phyloP scores from a whole-genome alignment of 208 protist species.

The Crithidia acanthocephali region DNA sequence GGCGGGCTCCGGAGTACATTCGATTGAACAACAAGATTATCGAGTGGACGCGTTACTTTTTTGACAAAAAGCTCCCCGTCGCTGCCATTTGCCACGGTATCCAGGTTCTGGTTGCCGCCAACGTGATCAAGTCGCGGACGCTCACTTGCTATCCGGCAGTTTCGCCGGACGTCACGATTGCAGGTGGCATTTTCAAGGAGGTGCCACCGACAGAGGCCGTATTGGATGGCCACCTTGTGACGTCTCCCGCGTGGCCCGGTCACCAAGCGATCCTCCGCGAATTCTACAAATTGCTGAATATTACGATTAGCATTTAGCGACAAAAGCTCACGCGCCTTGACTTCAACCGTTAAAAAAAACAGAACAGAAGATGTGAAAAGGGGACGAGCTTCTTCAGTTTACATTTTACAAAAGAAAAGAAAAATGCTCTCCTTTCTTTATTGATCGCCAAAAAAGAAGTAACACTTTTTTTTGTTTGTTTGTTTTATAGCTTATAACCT shows the following conservation, averaged over 20 bases:
- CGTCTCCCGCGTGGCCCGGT: slow-evolving; percentile 37
- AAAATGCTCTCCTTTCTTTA: too few relatives aligned
- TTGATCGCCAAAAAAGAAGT: too few relatives aligned
- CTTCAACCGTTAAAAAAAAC: too few relatives aligned
- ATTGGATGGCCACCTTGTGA: slow-evolving; percentile 39
- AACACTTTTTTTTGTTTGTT: too few relatives aligned
- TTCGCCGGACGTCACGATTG: slow-evolving; percentile 30
- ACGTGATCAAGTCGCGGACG: slow-evolving; percentile 30
- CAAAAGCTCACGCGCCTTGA: too few relatives aligned
- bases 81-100: slow-evolving; percentile 43
- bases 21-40: slow-evolving; percentile 37
- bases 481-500: too few relatives aligned
- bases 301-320: slow-evolving; percentile 23
- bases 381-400: too few relatives aligned
- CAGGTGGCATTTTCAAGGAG: slow-evolving; percentile 36
- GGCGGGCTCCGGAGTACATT: slow-evolving; percentile 41
- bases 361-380: too few relatives aligned
- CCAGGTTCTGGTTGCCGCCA: slow-evolving; percentile 37
- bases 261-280: slow-evolving; percentile 31
- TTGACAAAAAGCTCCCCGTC: slow-evolving; percentile 41
- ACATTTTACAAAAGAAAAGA: too few relatives aligned
- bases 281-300: slow-evolving; percentile 35
- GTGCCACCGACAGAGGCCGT: slow-evolving; percentile 43
- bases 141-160: slow-evolving; percentile 47
- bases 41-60: slow-evolving; percentile 39